Percentiles rank a stretch among this genome's conserved stretches.
These are phyloP conservation scores for Candida jianshihensis DNA, from an alignment of 805 yeast species.

Conservation along the genomic window DNA sequence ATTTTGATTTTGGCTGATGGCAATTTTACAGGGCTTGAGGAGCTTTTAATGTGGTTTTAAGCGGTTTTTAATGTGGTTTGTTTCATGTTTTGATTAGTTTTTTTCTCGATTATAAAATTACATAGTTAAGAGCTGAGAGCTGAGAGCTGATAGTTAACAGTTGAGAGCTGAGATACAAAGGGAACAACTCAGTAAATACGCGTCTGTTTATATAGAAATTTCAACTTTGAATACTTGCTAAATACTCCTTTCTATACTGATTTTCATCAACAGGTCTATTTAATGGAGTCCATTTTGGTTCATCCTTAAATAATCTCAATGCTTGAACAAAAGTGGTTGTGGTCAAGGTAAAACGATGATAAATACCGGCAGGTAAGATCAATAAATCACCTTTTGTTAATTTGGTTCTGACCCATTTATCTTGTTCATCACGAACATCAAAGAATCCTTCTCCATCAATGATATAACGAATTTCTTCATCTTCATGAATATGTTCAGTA, in stretches of 20 bases:
- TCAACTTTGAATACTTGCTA: conserved; percentile 17
- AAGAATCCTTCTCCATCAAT: conserved; percentile 88
- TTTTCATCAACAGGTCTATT: conserved; percentile 57
- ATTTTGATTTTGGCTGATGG: background rate
- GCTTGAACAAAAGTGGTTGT: conserved; percentile 61
- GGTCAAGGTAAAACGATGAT: conserved; percentile 85
- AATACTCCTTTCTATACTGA: conserved; percentile 38
- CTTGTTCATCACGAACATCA: conserved; percentile 64
- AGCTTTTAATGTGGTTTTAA: too few species aligned
- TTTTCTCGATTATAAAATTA: too few species aligned
- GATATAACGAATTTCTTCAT: conserved; percentile 91
- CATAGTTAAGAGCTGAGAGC: too few species aligned
- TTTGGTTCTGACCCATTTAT: conserved; percentile 71
- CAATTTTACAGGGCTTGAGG: too few species aligned
- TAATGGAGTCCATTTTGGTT: conserved; percentile 93
- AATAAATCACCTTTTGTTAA: conserved; percentile 57
- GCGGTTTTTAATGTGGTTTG: too few species aligned
- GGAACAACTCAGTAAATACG: too few species aligned
- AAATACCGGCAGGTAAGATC: conserved; percentile 85
- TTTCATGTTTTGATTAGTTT: too few species aligned
- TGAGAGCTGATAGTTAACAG: too few species aligned
- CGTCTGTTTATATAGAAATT: too few species aligned
- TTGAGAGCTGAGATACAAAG: background rate
- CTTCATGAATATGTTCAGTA: conserved; percentile 89
- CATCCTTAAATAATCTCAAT: conserved; percentile 80